phyloP scores from a whole-genome alignment of 2,329 filamentous ascomycete genomes.

The Colletotrichum sp. region DNA sequence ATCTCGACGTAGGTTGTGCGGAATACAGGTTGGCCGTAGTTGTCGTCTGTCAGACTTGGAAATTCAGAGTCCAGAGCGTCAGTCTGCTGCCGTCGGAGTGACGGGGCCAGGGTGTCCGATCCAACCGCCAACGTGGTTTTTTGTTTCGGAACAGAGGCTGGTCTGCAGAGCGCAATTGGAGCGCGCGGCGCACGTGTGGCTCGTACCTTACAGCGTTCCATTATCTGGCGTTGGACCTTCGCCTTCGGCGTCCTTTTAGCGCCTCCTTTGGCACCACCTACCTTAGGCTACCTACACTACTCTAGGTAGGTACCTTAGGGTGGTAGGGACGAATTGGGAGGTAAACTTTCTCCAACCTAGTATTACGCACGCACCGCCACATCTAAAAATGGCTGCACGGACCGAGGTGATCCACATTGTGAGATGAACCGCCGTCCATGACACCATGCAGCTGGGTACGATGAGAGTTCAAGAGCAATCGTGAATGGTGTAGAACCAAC shows the following conservation, averaged over 20 bases:
- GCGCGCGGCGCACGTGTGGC: neutral
- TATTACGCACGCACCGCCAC: neutral
- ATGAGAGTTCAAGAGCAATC: no score
- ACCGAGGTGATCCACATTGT: neutral
- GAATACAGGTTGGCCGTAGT: neutral
- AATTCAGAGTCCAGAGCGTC: neutral
- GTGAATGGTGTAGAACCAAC: no score
- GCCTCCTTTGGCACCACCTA: neutral
- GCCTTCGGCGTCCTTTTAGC: neutral
- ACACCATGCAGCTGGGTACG: neutral
- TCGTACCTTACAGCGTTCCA: neutral
- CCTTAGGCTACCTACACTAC: neutral
- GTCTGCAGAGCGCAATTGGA: neutral
- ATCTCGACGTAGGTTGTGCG: neutral
- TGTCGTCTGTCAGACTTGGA: neutral
- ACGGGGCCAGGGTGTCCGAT: conserved; percentile 22
- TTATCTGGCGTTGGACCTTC: neutral
- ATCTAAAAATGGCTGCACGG: neutral
- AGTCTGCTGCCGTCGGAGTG: neutral
- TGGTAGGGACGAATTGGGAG: neutral
- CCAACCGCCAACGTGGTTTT: conserved; percentile 7
- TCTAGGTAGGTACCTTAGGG: neutral
- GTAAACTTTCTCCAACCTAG: neutral
- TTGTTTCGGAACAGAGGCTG: neutral
- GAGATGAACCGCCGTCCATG: neutral